A percentile compares a stretch with the other conserved stretches of the same genome.
These are phyloP conservation scores for Geotrichum citri-aurantii DNA, from an alignment of 1,139 yeast species.

Conservation along the genomic window DNA sequence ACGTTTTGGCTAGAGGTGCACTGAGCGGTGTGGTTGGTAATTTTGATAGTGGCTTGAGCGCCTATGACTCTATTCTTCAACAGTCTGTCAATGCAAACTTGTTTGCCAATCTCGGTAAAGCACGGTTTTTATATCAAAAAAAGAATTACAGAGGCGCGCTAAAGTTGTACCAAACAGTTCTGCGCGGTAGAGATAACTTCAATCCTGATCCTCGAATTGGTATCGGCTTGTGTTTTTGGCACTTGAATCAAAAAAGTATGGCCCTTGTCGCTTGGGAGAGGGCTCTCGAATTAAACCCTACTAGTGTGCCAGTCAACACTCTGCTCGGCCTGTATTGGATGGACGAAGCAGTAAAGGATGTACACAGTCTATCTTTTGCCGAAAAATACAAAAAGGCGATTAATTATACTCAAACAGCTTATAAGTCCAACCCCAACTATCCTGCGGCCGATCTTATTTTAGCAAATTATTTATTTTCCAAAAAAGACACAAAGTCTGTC, in stretches of 20 bases:
- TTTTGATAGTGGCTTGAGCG: slow-evolving; percentile 51
- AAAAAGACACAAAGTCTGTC: slow-evolving; percentile 53
- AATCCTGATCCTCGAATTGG: slow-evolving; percentile 94
- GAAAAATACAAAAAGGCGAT: slow-evolving; percentile 35
- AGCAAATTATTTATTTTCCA: slow-evolving; percentile 55
- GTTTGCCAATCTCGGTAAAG: slow-evolving; percentile 78
- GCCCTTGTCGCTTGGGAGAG: slow-evolving; percentile 83
- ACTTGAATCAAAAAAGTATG: slow-evolving; percentile 66
- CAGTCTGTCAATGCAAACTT: slow-evolving; percentile 48
- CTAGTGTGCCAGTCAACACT: slow-evolving; percentile 56
- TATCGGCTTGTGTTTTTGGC: slow-evolving; percentile 92
- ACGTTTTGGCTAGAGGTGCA: slow-evolving; percentile 55
- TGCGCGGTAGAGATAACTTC: slow-evolving; percentile 62
- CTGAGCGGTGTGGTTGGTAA: slow-evolving; percentile 56
- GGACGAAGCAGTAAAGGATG: slow-evolving; percentile 37
- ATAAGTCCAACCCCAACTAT: slow-evolving; percentile 35
- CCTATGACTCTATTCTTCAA: slow-evolving; percentile 36
- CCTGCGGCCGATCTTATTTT: slow-evolving; percentile 43
- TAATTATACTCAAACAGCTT: slow-evolving; percentile 37
- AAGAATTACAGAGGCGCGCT: slow-evolving; percentile 70
- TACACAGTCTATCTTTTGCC: slow-evolving; percentile 30
- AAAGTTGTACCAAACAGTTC: slow-evolving; percentile 74
- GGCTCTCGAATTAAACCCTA: slow-evolving; percentile 59
- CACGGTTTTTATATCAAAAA: slow-evolving; percentile 68
- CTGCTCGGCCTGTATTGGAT: slow-evolving; percentile 64